Evolutionary conservation across 768 basidiomycete genomes (phyloP), one percentile per base, ranked within the genome.

Genomic region (Amanita phalloides): DNA sequence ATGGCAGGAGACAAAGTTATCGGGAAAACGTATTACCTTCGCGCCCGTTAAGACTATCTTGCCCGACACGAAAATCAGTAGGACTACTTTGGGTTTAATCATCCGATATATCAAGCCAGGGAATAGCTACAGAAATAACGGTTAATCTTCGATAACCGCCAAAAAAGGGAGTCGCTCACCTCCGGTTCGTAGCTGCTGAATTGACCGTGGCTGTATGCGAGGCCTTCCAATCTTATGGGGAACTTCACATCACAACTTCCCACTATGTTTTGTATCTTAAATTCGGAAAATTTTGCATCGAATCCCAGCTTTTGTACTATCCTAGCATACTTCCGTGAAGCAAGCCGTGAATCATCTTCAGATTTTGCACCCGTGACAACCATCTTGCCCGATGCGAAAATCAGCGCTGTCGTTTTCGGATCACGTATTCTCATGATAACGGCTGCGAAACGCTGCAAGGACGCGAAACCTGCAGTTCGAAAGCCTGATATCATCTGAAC

Each of bases 341-440:
- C 95, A 55, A 98, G 73, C 47, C 94, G 81, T 60, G 92, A 94
- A 63, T 99, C 94, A 67, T 98, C 95, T 69, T 98, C 95, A 30
- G 90, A 92, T 77, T 98, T 99, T 45, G 96, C 96, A 65, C 96
- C 96, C 37, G 96, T 98, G 53, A 98, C 95, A 67, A 99, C 96
- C 90, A 99, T 98, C 81, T 98, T 99, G 64, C 96, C 96, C 53
- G 92, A 95, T 32, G 96, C 96, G 68, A 99, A 99, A 69, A 99
- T 98, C 60, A 99, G 82, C 21, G 95, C 96, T 48, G 96, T 99
- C 54, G 96, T 99, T 77, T 99, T 99, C 47, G 96, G 96, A 61
- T 98, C 96, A 59, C 96, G 93, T 64, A 99, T 98, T 69, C 96
- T 91, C 96, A 99, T 99, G 72, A 99, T 98, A 60, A 98, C 96